Percentiles rank a stretch among this genome's conserved stretches.
phyloP scores from a whole-genome alignment of 371 early-diverging fungal species.

The Mortierella sp. region DNA sequence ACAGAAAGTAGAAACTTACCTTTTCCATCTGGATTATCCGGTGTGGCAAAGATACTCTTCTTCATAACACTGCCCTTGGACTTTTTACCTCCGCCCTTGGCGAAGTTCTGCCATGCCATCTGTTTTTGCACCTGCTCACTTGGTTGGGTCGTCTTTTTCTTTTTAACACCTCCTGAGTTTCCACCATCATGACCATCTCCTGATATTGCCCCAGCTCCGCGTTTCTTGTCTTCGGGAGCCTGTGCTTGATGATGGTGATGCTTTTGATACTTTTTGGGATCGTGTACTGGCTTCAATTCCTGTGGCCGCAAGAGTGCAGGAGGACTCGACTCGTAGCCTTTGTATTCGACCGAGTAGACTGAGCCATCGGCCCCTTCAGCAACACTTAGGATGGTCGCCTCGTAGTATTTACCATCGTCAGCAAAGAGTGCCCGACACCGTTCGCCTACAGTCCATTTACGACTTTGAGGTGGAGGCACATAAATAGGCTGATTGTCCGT shows the following conservation, averaged over 20 bases:
- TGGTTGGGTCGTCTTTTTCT: conserved; percentile 47
- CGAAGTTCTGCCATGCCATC: conserved; percentile 83
- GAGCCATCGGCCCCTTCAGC: conserved; percentile 69
- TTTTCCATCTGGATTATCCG: conserved; percentile 74
- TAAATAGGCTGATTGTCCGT: conserved; percentile 47
- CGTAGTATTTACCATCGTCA: conserved; percentile 78
- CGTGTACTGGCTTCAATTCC: conserved; percentile 63
- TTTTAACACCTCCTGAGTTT: conserved; percentile 52
- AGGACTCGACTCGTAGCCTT: conserved; percentile 73
- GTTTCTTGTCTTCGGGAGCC: conserved; percentile 30
- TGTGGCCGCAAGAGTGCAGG: conserved; percentile 55
- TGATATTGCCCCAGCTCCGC: conserved; percentile 31
- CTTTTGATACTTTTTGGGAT: conserved; percentile 36
- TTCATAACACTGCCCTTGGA: conserved; percentile 60
- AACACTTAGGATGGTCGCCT: conserved; percentile 74
- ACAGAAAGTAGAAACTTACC: conserved; percentile 52
- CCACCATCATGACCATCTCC: conserved; percentile 10
- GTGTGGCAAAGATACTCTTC: conserved; percentile 77
- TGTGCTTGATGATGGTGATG: conserved; percentile 46
- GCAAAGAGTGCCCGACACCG: conserved; percentile 73
- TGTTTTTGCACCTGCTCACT: conserved; percentile 79
- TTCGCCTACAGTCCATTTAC: conserved; percentile 65
- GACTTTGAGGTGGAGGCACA: conserved; percentile 15
- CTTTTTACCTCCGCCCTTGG: conserved; percentile 61
- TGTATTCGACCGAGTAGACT: conserved; percentile 77